A percentile compares a stretch with the other conserved stretches of the same genome.
phyloP scores from a whole-genome alignment of 352 stramenopile species.

The Globisporangium sylvaticum region DNA sequence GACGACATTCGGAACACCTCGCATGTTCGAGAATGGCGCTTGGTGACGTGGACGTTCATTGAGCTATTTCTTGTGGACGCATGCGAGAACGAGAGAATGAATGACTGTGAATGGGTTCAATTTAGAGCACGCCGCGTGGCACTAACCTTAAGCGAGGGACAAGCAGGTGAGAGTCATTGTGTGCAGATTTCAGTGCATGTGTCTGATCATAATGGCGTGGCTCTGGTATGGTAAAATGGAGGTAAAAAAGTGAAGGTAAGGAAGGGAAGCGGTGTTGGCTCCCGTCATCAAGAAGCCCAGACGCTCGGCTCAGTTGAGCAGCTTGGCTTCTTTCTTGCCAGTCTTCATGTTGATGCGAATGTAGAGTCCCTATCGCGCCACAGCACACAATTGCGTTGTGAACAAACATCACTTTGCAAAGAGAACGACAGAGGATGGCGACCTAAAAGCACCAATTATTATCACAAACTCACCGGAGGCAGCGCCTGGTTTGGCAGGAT shows the following conservation, averaged over 20 bases:
- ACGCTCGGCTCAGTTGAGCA: constrained; percentile 26
- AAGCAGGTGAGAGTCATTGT: background rate
- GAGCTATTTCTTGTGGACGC: constrained; percentile 4
- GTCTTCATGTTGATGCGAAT: constrained; percentile 56
- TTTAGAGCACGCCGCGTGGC: background rate
- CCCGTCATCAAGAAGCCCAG: background rate
- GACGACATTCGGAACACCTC: constrained; percentile 3
- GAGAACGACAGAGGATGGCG: background rate
- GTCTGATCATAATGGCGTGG: background rate
- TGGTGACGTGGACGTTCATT: constrained; percentile 2
- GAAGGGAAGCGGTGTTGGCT: background rate
- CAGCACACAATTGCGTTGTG: background rate
- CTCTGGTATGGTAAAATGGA: background rate
- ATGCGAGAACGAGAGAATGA: background rate
- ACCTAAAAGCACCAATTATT: background rate
- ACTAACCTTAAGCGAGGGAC: background rate
- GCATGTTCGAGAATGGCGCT: background rate
- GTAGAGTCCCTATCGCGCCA: constrained; percentile 35
- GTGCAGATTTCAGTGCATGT: no score
- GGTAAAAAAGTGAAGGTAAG: background rate
- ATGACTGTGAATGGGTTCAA: background rate
- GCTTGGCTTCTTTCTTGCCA: constrained; percentile 59
- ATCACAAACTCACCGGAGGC: constrained; percentile 26
- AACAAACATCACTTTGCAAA: background rate
- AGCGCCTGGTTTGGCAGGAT: constrained; percentile 49